Evolutionary conservation across 2,329 filamentous ascomycete species (phyloP), one percentile per base, ranked within the genome.

Genomic region (Rasamsonia emersonii): DNA sequence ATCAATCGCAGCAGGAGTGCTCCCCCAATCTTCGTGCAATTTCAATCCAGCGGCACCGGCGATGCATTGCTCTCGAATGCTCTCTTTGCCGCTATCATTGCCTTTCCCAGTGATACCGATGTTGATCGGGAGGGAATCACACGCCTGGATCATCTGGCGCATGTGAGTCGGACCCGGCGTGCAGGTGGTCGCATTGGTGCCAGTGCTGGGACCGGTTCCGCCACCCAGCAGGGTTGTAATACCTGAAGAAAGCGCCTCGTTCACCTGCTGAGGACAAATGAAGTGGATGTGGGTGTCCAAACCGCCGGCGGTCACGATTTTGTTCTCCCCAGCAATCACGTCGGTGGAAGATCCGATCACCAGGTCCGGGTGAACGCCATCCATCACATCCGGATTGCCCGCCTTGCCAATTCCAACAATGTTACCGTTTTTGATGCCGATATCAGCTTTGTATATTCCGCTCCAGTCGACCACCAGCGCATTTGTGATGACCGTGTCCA

Each of bases 361-460:
- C 77, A 96, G 77, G 35, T 77, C 71, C 0, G 76, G 68, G 37
- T 80, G 69, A 5, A 96, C 85, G 4, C 84, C 84, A 18, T 91
- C 81, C 89, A 95, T 95, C 28, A 93, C 77, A 59, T 96, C 89
- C n/a, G 89, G 89, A 50, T 95, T 96, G 13, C 89, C 89, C 10
- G 89, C 86, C 61, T 96, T 95, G 38, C 89, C 89, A 45, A 96
- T 89, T 1, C 77, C 89, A 17, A 80, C 79, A 49, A 96, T 95
- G 23, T 82, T 55, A 2, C 89, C 88, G 45, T 86, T 62, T 58
- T 93, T 94, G 56, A 96, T 79, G 17, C 89, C 89, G 53, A 96
- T 93, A 56, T 96, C 89, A 4, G 88, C 89, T 64, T 96, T 96
- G 69, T 85, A 93, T 51, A 96, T 94, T 28, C 89, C 89, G 1